A percentile compares a stretch with the other conserved stretches of the same genome.
phyloP scores from a whole-genome alignment of 1,284 basidiomycete genomes.

The Puccinia hordei region DNA sequence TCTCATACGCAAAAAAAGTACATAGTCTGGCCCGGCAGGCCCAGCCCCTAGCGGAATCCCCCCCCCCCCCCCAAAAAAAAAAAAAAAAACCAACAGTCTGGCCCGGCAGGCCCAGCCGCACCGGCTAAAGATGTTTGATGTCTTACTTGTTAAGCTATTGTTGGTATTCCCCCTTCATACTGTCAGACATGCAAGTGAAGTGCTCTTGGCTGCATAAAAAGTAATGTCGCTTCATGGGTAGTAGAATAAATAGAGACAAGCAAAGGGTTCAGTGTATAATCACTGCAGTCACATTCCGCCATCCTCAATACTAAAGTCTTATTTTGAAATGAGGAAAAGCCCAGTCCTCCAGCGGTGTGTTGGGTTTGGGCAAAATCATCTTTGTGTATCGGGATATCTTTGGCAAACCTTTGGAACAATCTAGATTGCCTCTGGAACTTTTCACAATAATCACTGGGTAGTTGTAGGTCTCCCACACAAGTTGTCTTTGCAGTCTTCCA shows the following conservation, averaged over 20 bases:
- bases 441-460: conserved; percentile 5
- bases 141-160: neutral
- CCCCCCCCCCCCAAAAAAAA: too few species aligned
- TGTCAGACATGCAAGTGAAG: too few species aligned
- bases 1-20: too few species aligned
- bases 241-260: too few species aligned
- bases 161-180: neutral
- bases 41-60: too few species aligned
- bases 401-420: conserved; percentile 1
- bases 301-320: neutral
- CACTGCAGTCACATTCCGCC: conserved; percentile 14
- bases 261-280: neutral
- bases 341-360: neutral
- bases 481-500: too few species aligned
- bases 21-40: too few species aligned
- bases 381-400: too few species aligned
- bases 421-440: neutral
- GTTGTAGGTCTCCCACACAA: neutral
- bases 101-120: too few species aligned
- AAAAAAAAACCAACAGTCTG: too few species aligned
- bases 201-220: conserved; percentile 28
- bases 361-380: neutral
- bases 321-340: conserved; percentile 12
- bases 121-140: neutral
- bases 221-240: too few species aligned